Evolutionary conservation across 106 monocot genomes (phyloP).

Genomic region (Triglochin maritima): DNA sequence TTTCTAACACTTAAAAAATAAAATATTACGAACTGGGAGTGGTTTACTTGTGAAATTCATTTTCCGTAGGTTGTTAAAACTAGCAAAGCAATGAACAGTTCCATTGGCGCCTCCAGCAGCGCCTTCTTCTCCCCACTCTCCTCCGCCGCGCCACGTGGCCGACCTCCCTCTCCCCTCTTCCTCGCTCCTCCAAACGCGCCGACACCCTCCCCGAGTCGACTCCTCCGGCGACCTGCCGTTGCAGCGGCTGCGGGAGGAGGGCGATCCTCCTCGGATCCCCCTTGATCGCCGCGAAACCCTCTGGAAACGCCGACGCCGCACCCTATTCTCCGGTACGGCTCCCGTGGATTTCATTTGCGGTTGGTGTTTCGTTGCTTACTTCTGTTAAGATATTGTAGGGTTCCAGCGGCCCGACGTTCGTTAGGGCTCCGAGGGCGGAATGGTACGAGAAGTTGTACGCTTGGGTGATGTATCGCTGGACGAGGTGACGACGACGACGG

Average conservation of each 20-base stretch:
- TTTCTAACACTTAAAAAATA: too few relatives aligned
- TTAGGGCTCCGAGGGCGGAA: slow-evolving; percentile 33
- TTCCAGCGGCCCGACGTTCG: neutral
- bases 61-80: too few relatives aligned
- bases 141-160: neutral
- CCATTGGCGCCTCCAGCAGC: neutral
- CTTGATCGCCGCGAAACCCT: neutral
- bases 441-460: slow-evolving; percentile 77
- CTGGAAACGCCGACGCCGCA: neutral
- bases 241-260: slow-evolving; percentile 5
- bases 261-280: neutral
- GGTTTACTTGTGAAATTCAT: too few relatives aligned
- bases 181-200: neutral
- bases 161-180: neutral
- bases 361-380: neutral
- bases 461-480: slow-evolving; percentile 28
- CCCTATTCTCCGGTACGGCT: neutral
- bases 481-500: slow-evolving; percentile 36
- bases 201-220: neutral
- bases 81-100: neutral
- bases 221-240: neutral
- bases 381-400: neutral
- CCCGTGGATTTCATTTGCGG: neutral
- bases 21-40: too few relatives aligned
- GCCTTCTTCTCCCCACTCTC: neutral